Evolutionary conservation across 2,329 filamentous ascomycete genomes (phyloP), one percentile per base, ranked within the genome.

Genomic region (Diaporthe eres): DNA sequence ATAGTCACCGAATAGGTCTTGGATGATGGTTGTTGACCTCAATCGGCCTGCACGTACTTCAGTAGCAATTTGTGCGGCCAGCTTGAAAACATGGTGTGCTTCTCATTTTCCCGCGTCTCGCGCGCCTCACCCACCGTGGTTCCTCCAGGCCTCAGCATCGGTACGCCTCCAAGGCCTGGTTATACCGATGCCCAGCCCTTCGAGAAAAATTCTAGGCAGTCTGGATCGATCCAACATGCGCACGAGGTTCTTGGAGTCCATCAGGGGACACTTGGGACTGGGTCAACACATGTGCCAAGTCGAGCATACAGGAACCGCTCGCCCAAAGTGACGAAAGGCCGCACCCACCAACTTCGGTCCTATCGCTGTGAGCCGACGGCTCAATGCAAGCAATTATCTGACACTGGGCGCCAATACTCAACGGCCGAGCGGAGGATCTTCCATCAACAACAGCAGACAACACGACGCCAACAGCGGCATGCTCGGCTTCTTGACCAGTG

Each of bases 321-420:
- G 12, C 47, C 58, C 51, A 63, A 57, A 57, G 49, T 73, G 71
- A 73, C 58, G 71, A 73, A 73, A 73, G 58, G 71, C 55, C 25
- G 71, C 71, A 73, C 37, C 47, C 71, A 65, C 53, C 71, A 73
- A 25, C 34, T 65, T 61, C 61, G 47, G 57, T 57, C 68, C 37
- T 57, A 31, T 49, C 65, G 49, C 57, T 53, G 47, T 63, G 47
- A 73, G 71, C 71, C 71, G 47, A 65, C 71, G 71, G 71, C 57
- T 72, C 44, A 72, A 63, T 63, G 71, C 44, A 72, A 61, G 44
- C 71, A 72, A 72, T 31, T 39, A 51, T 17, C 37, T 55, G 49
- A 12, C 49, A 19, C 58, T 73, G 44, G 58, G 58, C 47, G 71
- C 51, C 44, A 73, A 73, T 44, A 55, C 51, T 65, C 31, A 65